These are phyloP conservation scores for Fistulifera solaris DNA, from an alignment of 108 stramenopile species.

Conservation along the genomic window DNA sequence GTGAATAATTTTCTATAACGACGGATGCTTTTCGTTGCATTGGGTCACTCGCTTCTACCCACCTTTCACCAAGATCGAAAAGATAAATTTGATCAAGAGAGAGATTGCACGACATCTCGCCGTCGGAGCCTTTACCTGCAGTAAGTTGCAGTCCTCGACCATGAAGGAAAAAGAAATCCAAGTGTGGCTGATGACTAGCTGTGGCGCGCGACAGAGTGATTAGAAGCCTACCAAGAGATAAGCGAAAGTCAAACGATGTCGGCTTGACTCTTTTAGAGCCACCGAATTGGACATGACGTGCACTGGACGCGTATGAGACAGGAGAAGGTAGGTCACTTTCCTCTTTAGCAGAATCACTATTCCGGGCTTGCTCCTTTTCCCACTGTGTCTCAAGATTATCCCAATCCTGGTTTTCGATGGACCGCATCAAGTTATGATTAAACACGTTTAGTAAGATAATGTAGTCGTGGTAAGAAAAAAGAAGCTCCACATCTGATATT, in stretches of 20 bases:
- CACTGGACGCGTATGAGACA: slow-evolving; percentile 40
- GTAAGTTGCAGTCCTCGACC: too few species aligned
- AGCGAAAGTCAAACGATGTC: slow-evolving; percentile 10
- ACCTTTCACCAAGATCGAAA: neutral
- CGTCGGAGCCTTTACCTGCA: too few species aligned
- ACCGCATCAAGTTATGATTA: slow-evolving; percentile 34
- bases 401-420: slow-evolving; percentile 42
- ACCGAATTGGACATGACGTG: slow-evolving; percentile 16
- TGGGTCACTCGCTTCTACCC: neutral
- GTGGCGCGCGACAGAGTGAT: too few species aligned
- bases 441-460: slow-evolving; percentile 27
- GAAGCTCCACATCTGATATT: slow-evolving; percentile 7
- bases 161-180: too few species aligned
- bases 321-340: neutral
- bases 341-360: neutral
- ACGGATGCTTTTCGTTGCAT: slow-evolving; percentile 1
- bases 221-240: slow-evolving; percentile 2
- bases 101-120: too few species aligned
- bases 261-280: slow-evolving; percentile 17
- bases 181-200: too few species aligned
- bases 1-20: neutral
- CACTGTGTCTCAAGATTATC: slow-evolving; percentile 60
- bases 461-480: slow-evolving; percentile 35
- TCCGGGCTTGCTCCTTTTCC: slow-evolving; percentile 24
- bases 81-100: too few species aligned